phyloP scores from a whole-genome alignment of 768 basidiomycete species.

The Suillus bovinus region DNA sequence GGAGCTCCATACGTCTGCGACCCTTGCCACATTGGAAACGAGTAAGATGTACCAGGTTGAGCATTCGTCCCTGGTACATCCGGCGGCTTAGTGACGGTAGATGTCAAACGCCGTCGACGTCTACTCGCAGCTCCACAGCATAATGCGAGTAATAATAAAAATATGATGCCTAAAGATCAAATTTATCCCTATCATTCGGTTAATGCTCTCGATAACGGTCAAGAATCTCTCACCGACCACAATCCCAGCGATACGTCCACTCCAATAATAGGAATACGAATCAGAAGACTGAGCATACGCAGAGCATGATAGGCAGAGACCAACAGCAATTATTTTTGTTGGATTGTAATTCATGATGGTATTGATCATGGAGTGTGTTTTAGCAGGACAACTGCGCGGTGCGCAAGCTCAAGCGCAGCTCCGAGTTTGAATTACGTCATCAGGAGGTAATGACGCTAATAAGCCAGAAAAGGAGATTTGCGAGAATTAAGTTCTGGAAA shows the following conservation, averaged over 20 bases:
- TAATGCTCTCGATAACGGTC: too few species aligned
- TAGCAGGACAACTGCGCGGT: too few species aligned
- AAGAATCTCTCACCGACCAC: slow-evolving; percentile 21
- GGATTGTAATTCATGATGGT: slow-evolving; percentile 3
- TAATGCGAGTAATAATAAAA: slow-evolving; percentile 12
- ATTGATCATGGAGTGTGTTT: background rate
- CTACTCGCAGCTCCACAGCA: slow-evolving; percentile 13
- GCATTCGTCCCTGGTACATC: too few species aligned
- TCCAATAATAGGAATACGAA: slow-evolving; percentile 13
- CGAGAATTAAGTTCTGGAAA: background rate
- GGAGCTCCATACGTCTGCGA: slow-evolving; percentile 10
- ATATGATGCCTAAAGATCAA: slow-evolving; percentile 14
- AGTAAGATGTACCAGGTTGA: background rate
- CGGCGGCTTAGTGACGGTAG: slow-evolving; percentile 3
- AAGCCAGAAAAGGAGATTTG: background rate
- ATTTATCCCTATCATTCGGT: background rate
- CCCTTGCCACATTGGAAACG: slow-evolving; percentile 15
- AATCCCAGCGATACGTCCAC: slow-evolving; percentile 26
- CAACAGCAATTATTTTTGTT: background rate
- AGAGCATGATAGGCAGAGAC: slow-evolving; percentile 10
- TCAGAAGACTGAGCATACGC: slow-evolving; percentile 15
- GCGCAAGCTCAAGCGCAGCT: too few species aligned
- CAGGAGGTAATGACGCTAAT: background rate
- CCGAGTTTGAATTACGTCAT: background rate
- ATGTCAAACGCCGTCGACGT: slow-evolving; percentile 6